These are phyloP conservation scores for Aristolochia californica DNA, from an alignment of 164 flowering plant species.

Conservation along the genomic window DNA sequence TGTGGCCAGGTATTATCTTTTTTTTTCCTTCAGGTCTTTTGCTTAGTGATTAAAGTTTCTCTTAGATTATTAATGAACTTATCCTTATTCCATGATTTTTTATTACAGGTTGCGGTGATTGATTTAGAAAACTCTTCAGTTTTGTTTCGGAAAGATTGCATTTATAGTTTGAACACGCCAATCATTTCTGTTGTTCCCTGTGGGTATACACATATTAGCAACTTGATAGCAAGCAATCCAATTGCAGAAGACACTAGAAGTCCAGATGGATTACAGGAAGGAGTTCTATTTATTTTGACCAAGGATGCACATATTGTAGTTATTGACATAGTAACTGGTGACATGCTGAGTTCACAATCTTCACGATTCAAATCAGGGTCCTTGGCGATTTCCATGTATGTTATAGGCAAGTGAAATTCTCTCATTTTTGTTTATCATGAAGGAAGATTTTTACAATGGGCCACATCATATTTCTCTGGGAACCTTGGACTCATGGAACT, in stretches of 20 bases:
- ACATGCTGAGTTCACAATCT: constrained; percentile 26
- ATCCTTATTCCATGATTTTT: neutral
- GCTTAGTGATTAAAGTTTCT: neutral
- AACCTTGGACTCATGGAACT: no score
- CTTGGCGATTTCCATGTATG: constrained; percentile 55
- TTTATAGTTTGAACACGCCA: constrained; percentile 33
- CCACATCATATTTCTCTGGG: no score
- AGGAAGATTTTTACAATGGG: no score
- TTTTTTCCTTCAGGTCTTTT: neutral
- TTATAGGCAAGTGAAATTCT: constrained; percentile 55
- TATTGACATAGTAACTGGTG: constrained; percentile 41
- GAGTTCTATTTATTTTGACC: constrained; percentile 39
- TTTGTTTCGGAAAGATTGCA: constrained; percentile 34
- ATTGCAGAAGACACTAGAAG: constrained; percentile 20
- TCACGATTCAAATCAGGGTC: constrained; percentile 37
- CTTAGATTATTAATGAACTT: neutral
- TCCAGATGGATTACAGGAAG: constrained; percentile 18
- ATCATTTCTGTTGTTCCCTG: constrained; percentile 36
- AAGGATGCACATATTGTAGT: constrained; percentile 45
- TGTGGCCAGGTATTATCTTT: constrained; percentile 44
- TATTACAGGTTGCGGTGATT: constrained; percentile 62
- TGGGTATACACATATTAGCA: constrained; percentile 10
- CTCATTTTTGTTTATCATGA: neutral
- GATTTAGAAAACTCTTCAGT: constrained; percentile 42
- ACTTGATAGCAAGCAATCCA: constrained; percentile 16